phyloP scores from a whole-genome alignment of 768 basidiomycete species.

The Kwoniella europaea region DNA sequence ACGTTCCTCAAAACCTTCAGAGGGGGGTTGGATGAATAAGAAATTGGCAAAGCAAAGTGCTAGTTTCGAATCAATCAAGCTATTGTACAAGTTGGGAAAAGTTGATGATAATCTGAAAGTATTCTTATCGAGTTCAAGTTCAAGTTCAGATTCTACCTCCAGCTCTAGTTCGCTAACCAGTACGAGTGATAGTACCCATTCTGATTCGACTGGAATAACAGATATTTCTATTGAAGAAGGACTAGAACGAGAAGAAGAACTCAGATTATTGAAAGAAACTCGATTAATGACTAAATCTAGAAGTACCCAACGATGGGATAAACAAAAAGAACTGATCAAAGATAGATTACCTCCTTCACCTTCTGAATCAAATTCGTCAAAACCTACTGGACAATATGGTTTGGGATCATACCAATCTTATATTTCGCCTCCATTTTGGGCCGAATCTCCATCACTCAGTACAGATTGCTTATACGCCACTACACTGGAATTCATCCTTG shows the following conservation, averaged over 20 bases:
- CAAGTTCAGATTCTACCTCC: background rate
- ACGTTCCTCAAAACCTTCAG: background rate
- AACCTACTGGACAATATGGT: slow-evolving; percentile 13
- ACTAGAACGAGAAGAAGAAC: background rate
- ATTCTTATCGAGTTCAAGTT: slow-evolving; percentile 15
- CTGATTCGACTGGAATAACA: background rate
- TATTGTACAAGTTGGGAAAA: slow-evolving; percentile 27
- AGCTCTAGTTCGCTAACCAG: background rate
- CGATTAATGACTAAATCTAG: slow-evolving; percentile 6
- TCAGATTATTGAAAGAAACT: background rate
- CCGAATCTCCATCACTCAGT: slow-evolving; percentile 21
- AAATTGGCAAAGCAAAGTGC: slow-evolving; percentile 36
- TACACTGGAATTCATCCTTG: slow-evolving; percentile 21
- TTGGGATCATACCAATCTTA: slow-evolving; percentile 18
- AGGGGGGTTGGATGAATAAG: slow-evolving; percentile 26
- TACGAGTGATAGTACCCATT: background rate
- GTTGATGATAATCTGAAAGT: slow-evolving; percentile 30
- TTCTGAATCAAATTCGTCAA: background rate
- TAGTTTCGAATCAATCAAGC: slow-evolving; percentile 22
- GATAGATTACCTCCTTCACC: slow-evolving; percentile 15
- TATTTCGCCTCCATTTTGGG: slow-evolving; percentile 29
- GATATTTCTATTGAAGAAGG: no score
- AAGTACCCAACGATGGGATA: background rate
- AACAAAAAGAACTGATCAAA: slow-evolving; percentile 4
- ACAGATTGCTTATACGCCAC: slow-evolving; percentile 22